Evolutionary conservation across 257 asterid species (phyloP), one percentile per base, ranked within the genome.

Genomic region (Dorcoceras hygrometricum): DNA sequence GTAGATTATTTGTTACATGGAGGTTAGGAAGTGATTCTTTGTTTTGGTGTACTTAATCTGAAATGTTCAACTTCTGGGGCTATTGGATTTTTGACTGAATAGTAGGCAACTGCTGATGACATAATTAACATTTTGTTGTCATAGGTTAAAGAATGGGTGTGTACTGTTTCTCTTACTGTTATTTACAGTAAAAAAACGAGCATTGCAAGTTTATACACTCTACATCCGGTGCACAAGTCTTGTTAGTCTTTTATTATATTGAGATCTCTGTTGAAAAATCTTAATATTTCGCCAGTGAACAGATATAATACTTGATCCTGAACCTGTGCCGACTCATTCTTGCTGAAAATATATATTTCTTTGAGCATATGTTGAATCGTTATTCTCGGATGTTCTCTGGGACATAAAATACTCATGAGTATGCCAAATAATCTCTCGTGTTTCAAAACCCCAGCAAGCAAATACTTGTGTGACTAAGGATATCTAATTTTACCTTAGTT

Each of bases 1-100:
- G 59, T 36, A 8, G 55, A 36, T 67, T 36, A 32, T 50, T 20
- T 31, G 14, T 18, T 18, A 26, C 63, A 23, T 34, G 32, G n/a
- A 51, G 4, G 28, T 63, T 46, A 54, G 32, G 26, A 14, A 26
- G 55, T 43, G 28, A 20, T 20, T 64, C 65, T 32, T 34, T 54
- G 29, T 71, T 11, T 34, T 8, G 27, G 28, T 23, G 5, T 53
- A 24, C 69, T 39, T 62, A 34, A 26, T 22, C 43, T 24, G 59
- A 32, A 70, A 39, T 70, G 66, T 19, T 55, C 26, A 18, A 24
- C 63, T 62, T 66, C 51, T 68, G 22, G 43, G 59, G 39, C 32
- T 63, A 60, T n/a, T 54, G 23, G 24, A 23, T 11, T 26, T 56
- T 39, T 68, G 14, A 53, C 63, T 70, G 39, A 63, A 23, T 67